These are phyloP conservation scores for Aspergillus egyptiacus DNA, from an alignment of 495 filamentous ascomycete genomes.

Conservation along the genomic window DNA sequence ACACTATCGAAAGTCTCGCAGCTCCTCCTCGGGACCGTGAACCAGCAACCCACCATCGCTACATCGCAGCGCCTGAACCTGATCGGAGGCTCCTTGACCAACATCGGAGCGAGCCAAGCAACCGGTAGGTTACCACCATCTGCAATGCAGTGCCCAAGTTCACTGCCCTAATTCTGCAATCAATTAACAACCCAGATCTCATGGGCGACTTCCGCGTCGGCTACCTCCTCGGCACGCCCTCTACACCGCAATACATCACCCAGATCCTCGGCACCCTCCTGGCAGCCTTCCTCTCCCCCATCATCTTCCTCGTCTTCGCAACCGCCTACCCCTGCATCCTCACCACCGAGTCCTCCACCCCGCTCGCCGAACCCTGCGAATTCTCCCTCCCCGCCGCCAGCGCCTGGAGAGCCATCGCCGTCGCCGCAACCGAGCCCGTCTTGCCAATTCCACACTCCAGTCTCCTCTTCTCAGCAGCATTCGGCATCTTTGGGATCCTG, in stretches of 20 bases:
- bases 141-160: not conserved
- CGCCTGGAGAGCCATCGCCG: slow-evolving; percentile 1
- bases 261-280: slow-evolving; percentile 4
- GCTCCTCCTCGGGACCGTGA: not conserved
- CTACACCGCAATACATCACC: not conserved
- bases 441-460: not conserved
- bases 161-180: not conserved
- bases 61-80: slow-evolving; percentile 1
- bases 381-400: not conserved
- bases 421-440: not conserved
- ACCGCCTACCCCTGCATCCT: slow-evolving; percentile 9
- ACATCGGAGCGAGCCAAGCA: slow-evolving; percentile 7
- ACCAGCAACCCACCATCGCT: not conserved
- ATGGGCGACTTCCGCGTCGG: slow-evolving; percentile 10
- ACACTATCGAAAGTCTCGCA: slow-evolving; percentile 8
- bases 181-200: too few relatives aligned
- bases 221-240: slow-evolving; percentile 3
- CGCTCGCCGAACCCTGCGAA: not conserved
- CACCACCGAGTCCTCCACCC: not conserved
- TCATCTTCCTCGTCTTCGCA: slow-evolving; percentile 4
- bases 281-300: not conserved
- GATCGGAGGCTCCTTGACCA: slow-evolving; percentile 1
- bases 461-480: not conserved
- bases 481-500: not conserved
- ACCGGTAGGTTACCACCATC: not conserved